Percentiles rank a stretch among this genome's conserved stretches.
Evolutionary conservation across 2,329 filamentous ascomycete genomes (phyloP).

Genomic region (Taxawa tesnikishii): DNA sequence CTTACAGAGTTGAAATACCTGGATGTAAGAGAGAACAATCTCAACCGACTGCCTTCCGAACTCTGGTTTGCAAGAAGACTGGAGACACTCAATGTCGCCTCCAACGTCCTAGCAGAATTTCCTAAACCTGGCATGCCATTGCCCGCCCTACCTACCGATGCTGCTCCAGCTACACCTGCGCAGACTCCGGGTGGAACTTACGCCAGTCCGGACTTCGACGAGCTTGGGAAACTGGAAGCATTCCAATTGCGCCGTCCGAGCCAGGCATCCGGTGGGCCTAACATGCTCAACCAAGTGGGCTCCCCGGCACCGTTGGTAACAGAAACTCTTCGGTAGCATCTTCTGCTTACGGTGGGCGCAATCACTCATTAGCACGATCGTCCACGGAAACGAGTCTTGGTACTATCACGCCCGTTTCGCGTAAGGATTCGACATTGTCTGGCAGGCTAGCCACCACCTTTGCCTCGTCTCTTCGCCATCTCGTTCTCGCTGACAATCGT

Average conservation of each 20-base stretch:
- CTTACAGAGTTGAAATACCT: constrained; percentile 73
- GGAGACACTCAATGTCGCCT: constrained; percentile 88
- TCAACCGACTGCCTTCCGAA: constrained; percentile 77
- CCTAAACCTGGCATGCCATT: constrained; percentile 68
- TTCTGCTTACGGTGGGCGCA: constrained; percentile 55
- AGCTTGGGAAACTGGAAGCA: constrained; percentile 55
- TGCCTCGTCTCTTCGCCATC: constrained; percentile 67
- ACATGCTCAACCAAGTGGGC: constrained; percentile 61
- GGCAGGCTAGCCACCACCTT: constrained; percentile 76
- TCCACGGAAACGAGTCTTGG: constrained; percentile 35
- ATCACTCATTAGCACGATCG: constrained; percentile 66
- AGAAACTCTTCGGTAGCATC: constrained; percentile 64
- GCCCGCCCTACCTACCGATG: constrained; percentile 18
- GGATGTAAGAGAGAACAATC: constrained; percentile 87
- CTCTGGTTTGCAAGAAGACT: constrained; percentile 92
- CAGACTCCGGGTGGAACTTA: constrained; percentile 24
- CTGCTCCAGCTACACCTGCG: constrained; percentile 30
- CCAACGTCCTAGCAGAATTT: constrained; percentile 82
- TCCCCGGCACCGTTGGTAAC: constrained; percentile 48
- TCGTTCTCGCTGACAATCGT: constrained; percentile 87
- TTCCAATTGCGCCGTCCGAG: constrained; percentile 63
- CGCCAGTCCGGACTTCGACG: constrained; percentile 51
- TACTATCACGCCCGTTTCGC: constrained; percentile 43
- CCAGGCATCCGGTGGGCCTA: constrained; percentile 55
- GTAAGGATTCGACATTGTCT: constrained; percentile 85